Base-by-base conservation (phyloP, 1,139 yeast genomes). In the Schizosaccharomyces versatilis region DNA sequence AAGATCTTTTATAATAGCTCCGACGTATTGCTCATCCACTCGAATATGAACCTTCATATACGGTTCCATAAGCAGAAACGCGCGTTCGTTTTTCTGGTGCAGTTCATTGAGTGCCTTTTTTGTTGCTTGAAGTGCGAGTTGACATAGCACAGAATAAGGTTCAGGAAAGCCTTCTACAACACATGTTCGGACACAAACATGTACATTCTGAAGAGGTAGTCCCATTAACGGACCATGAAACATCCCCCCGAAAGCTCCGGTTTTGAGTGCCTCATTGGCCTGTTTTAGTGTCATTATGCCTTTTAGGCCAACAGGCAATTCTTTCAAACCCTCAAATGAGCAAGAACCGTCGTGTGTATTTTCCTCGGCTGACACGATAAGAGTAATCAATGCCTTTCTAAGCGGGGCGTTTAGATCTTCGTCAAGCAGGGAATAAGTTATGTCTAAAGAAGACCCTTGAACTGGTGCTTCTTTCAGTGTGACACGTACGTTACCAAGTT, bases 1-100 rank as follows among this genome's bases (percentile, higher is more conserved):
- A 65, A 73, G 71, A 68, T 90, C 98, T 62, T 85, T 94, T 41
- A 84, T 77, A 0, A 90, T 94, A 51, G 73, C 74, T 17, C 98
- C 98, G 61, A 90, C 68, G 57, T 81, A 83, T 58, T 77, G 81
- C 24, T 85, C 81, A 55, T 74, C 73, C 1, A 81, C 81, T 54
- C 74, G 75, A 0, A 90, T 79, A n/a, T 72, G 72, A 6, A 85
- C 80, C 47, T 75, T 72, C 97, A 90, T 88, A 36, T 83, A 73
- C 0, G 98, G 98, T 66, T 90, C 97, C 65, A 88, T 71, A 1
- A 86, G 66, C 14, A 15, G 9, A 17, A 39, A 38, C 1, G 41
- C 41, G n/a, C 36, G 32, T 2, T n/a, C 14, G 1, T 15, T n/a
- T 19, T 10, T 9, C 15, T 10, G 10, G 24, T 38, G 17, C n/a